These are phyloP conservation scores for Lactarius tabidus DNA, from an alignment of 768 basidiomycete genomes.

Conservation along the genomic window DNA sequence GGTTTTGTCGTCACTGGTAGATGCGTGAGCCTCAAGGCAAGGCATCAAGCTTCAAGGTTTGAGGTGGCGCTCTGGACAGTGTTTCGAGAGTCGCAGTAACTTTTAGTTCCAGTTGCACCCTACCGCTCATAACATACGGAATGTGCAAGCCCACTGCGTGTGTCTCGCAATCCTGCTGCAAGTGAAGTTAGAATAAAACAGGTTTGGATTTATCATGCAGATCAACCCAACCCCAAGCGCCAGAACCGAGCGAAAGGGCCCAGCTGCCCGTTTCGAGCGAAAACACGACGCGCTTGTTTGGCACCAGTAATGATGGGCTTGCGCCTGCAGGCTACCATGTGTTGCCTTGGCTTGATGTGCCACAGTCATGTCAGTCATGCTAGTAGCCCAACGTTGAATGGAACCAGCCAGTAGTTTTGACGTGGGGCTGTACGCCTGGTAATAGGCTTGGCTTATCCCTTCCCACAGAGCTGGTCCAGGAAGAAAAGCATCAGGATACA, in stretches of 20 bases:
- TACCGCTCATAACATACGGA: neutral
- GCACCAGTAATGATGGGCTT: neutral
- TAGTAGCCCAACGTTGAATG: neutral
- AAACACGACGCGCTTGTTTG: neutral
- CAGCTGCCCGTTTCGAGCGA: conserved; percentile 1
- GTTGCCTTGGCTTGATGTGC: conserved; percentile 7
- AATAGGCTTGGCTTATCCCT: neutral
- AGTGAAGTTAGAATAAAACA: neutral
- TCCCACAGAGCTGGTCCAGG: conserved; percentile 5
- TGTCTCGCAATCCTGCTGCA: neutral
- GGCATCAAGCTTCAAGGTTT: no score
- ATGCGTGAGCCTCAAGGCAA: conserved; percentile 13
- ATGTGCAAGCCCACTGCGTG: neutral
- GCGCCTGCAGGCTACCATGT: conserved; percentile 20
- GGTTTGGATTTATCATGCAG: neutral
- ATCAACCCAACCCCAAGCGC: conserved; percentile 7
- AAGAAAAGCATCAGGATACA: conserved; percentile 6
- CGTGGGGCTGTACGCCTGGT: neutral
- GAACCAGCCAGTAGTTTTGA: neutral
- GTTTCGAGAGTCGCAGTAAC: neutral
- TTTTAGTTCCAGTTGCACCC: neutral
- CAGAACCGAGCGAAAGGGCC: conserved; percentile 4
- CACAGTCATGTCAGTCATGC: neutral
- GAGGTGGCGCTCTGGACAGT: conserved; percentile 1
- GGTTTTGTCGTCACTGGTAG: conserved; percentile 7